phyloP scores from a whole-genome alignment of 2,329 filamentous ascomycete species.

The Saccharata proteae region DNA sequence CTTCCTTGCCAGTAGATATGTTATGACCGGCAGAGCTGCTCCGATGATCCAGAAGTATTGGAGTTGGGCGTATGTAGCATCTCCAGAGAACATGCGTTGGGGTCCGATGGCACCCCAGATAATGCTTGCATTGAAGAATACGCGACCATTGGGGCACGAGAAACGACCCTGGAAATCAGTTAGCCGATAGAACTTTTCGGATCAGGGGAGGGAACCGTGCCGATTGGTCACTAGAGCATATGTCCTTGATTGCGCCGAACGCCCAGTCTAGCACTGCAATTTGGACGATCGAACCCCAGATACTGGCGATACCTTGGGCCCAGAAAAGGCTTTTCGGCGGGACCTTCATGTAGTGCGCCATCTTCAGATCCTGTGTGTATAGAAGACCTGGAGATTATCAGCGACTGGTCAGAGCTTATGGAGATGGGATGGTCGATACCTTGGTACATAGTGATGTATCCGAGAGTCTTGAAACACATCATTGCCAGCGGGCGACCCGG shows the following conservation, averaged over 20 bases:
- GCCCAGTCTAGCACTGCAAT: conserved; percentile 24
- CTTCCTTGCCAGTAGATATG: conserved; percentile 39
- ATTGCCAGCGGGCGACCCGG: conserved; percentile 53
- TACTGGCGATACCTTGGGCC: conserved; percentile 39
- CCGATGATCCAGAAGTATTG: conserved; percentile 49
- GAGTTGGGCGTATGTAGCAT: conserved; percentile 48
- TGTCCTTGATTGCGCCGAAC: conserved; percentile 28
- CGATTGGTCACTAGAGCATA: conserved; percentile 27
- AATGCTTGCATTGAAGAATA: conserved; percentile 54
- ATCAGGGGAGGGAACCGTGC: neutral
- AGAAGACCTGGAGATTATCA: conserved; percentile 8
- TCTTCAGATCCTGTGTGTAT: conserved; percentile 6
- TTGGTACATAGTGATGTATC: conserved; percentile 15
- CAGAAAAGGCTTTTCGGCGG: conserved; percentile 39
- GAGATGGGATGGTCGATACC: too few relatives aligned
- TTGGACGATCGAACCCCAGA: conserved; percentile 17
- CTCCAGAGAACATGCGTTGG: conserved; percentile 48
- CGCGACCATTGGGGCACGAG: conserved; percentile 50
- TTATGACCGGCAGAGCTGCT: conserved; percentile 38
- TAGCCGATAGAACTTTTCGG: too few relatives aligned
- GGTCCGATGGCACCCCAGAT: conserved; percentile 56
- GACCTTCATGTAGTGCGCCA: conserved; percentile 33
- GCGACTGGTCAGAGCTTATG: too few relatives aligned
- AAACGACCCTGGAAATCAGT: too few relatives aligned
- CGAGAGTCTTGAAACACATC: conserved; percentile 35